phyloP scores from a whole-genome alignment of 2,329 filamentous ascomycete species.

The Paraconiothyrium sp. region DNA sequence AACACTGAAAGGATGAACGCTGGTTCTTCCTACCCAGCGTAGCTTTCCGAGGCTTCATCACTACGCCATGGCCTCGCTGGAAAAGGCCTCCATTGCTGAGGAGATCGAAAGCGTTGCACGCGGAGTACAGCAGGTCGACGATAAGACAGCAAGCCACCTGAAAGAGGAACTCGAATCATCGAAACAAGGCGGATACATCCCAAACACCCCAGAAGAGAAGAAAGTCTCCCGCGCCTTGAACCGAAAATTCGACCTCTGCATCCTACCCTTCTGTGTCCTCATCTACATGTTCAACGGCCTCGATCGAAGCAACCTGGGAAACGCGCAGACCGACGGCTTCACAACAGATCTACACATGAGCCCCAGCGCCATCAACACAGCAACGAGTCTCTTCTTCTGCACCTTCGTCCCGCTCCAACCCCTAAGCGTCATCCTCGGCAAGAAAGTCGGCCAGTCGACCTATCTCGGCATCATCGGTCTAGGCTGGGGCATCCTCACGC shows the following conservation, averaged over 20 bases:
- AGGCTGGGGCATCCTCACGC: slow-evolving; percentile 36
- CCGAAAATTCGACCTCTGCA: slow-evolving; percentile 33
- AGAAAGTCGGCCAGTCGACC: slow-evolving; percentile 28
- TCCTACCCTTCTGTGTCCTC: slow-evolving; percentile 31
- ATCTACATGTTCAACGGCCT: slow-evolving; percentile 37
- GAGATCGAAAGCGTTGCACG: slow-evolving; percentile 6
- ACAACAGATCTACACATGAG: slow-evolving; percentile 32
- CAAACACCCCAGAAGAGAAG: slow-evolving; percentile 9
- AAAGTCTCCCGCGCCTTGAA: slow-evolving; percentile 22
- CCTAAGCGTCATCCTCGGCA: slow-evolving; percentile 29
- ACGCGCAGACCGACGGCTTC: slow-evolving; percentile 40
- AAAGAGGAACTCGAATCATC: slow-evolving; percentile 15
- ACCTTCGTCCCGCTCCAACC: slow-evolving; percentile 37
- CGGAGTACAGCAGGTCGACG: slow-evolving; percentile 8
- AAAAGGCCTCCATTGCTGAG: slow-evolving; percentile 8
- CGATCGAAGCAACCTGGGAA: slow-evolving; percentile 36
- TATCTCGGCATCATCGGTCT: slow-evolving; percentile 24
- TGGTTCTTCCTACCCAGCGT: neutral
- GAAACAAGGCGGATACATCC: slow-evolving; percentile 20
- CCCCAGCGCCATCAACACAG: slow-evolving; percentile 35
- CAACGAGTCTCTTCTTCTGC: slow-evolving; percentile 37
- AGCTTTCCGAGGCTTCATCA: neutral
- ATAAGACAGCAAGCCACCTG: slow-evolving; percentile 14
- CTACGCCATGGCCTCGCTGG: slow-evolving; percentile 3
- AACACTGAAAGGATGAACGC: neutral